These are phyloP conservation scores for Rhizoclosmatium globosum DNA, from an alignment of 192 early-diverging fungal genomes.

Conservation along the genomic window DNA sequence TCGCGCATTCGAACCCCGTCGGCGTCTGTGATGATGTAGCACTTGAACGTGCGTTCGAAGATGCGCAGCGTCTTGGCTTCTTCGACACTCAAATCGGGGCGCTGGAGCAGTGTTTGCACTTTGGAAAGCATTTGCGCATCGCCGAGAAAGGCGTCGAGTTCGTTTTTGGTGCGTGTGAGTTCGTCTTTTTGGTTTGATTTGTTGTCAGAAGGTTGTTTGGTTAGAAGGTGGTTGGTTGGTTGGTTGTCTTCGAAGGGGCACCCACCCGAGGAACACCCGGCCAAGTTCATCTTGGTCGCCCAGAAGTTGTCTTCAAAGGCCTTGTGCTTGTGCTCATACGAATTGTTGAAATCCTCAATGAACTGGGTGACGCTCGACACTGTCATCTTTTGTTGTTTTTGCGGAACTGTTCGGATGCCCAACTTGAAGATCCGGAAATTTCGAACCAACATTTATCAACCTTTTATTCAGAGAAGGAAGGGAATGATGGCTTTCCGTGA, in stretches of 20 bases:
- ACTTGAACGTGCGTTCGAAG: slow-evolving; percentile 46
- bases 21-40: slow-evolving; percentile 46
- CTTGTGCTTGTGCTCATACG: slow-evolving; percentile 44
- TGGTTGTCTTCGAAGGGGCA: not conserved
- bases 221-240: not conserved
- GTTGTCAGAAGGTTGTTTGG: not conserved
- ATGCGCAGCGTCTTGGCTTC: slow-evolving; percentile 28
- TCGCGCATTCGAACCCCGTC: slow-evolving; percentile 30
- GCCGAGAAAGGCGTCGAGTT: slow-evolving; percentile 48
- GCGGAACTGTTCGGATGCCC: not conserved
- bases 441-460: not conserved
- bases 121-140: slow-evolving; percentile 35
- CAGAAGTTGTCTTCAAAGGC: slow-evolving; percentile 52
- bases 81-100: slow-evolving; percentile 28
- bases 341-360: slow-evolving; percentile 41
- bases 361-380: slow-evolving; percentile 6
- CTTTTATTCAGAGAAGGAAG: slow-evolving; percentile 27
- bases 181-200: not conserved
- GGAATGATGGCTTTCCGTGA: slow-evolving; percentile 45
- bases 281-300: slow-evolving; percentile 49
- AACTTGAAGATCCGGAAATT: not conserved
- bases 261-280: slow-evolving; percentile 36
- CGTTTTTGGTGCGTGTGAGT: slow-evolving; percentile 44
- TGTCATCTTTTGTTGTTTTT: not conserved
- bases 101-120: slow-evolving; percentile 37